Evolutionary conservation across 1,284 basidiomycete species (phyloP).

Genomic region (Pseudozyma sp.): DNA sequence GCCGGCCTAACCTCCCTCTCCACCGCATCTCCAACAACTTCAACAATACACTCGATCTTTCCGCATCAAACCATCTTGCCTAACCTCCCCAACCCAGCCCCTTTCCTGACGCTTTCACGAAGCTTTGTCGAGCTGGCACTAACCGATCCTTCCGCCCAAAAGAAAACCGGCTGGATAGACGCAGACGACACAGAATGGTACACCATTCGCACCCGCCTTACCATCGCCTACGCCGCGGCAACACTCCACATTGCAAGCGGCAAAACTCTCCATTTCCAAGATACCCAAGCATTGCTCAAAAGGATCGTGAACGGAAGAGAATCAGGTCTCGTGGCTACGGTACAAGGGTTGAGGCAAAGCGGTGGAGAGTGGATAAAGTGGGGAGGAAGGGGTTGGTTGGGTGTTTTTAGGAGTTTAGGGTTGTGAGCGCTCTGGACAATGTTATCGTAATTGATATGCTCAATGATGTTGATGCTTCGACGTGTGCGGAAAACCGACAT

Average conservation of each 20-base stretch:
- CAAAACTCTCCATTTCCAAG: conserved; percentile 6
- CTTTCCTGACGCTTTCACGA: conserved; percentile 17
- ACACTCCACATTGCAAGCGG: conserved; percentile 26
- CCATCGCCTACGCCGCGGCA: conserved; percentile 19
- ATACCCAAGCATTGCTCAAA: conserved; percentile 14
- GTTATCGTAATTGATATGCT: no score
- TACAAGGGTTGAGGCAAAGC: background rate
- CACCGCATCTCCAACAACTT: conserved; percentile 12
- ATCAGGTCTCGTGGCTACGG: conserved; percentile 9
- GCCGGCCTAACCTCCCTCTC: conserved; percentile 25
- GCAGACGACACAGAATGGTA: conserved; percentile 39
- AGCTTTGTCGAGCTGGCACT: conserved; percentile 7
- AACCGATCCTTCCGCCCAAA: conserved; percentile 10
- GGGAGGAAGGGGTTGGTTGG: conserved; percentile 47
- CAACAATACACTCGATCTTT: conserved; percentile 12
- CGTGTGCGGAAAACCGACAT: no score
- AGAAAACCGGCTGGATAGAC: conserved; percentile 17
- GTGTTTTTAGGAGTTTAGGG: conserved; percentile 30
- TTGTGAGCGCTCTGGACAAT: conserved; percentile 1
- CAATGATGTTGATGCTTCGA: no score
- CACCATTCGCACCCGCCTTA: conserved; percentile 15
- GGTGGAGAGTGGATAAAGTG: conserved; percentile 26
- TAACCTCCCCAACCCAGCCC: conserved; percentile 21
- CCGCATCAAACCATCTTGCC: conserved; percentile 25
- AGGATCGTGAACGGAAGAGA: conserved; percentile 18